Conservation (phyloP, 2,329 filamentous ascomycete genomes). For the Epichloe bromicola region DNA sequence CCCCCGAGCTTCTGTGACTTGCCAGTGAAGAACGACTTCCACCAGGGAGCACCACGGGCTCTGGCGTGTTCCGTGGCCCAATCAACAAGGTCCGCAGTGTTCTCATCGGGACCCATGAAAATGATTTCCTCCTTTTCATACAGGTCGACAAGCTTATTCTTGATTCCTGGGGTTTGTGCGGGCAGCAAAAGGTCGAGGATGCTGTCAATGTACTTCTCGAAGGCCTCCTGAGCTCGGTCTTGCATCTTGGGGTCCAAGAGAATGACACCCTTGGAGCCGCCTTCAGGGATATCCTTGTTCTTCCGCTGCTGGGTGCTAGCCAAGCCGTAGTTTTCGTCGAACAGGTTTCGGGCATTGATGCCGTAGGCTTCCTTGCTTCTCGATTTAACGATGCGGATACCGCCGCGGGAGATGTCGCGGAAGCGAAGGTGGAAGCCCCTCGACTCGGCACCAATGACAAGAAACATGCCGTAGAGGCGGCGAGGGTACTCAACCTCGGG, state of each 20-base stretch:
- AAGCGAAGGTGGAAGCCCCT: conserved; percentile 96
- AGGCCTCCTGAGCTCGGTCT: conserved; percentile 81
- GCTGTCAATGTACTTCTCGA: conserved; percentile 99
- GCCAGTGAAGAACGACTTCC: conserved; percentile 99
- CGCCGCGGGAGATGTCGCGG: conserved; percentile 90
- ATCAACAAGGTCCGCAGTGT: conserved; percentile 91
- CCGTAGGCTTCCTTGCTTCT: conserved; percentile 89
- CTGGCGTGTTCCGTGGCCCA: conserved; percentile 98
- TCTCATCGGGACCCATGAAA: conserved; percentile 98
- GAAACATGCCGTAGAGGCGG: conserved; percentile 93
- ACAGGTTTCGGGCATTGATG: conserved; percentile 92
- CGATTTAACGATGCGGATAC: conserved; percentile 97
- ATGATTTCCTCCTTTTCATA: conserved; percentile 93
- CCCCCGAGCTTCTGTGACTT: conserved; percentile 93
- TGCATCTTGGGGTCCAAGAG: conserved; percentile 88
- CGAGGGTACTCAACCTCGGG: conserved; percentile 87
- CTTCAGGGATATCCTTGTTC: conserved; percentile 99
- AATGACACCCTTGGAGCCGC: conserved; percentile 95
- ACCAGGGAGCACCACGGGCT: conserved; percentile 81
- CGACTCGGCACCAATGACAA: conserved; percentile 93
- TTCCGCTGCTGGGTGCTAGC: conserved; percentile 98
- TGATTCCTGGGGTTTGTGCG: conserved; percentile 87
- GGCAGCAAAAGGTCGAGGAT: conserved; percentile 90
- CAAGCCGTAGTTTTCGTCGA: conserved; percentile 97
- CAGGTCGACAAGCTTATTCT: conserved; percentile 93